phyloP scores from a whole-genome alignment of 2,329 filamentous ascomycete species.

The Alternaria sp. region DNA sequence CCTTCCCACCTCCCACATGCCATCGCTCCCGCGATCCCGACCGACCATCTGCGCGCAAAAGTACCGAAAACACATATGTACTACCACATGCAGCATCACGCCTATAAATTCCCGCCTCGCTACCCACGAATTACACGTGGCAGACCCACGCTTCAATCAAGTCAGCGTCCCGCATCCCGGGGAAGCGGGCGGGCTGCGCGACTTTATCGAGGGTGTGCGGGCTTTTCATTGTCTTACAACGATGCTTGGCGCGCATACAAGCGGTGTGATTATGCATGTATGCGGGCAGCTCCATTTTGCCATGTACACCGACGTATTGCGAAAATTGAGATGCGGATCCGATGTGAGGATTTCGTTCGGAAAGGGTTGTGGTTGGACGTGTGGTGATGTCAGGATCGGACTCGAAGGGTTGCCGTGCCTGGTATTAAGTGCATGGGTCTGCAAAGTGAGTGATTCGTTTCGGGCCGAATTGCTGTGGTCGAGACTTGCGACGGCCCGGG shows the following conservation, averaged over 20 bases:
- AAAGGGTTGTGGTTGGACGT: neutral
- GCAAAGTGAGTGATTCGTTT: neutral
- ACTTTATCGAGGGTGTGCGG: neutral
- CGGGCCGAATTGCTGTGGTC: neutral
- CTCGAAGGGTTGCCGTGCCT: neutral
- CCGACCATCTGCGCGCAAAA: neutral
- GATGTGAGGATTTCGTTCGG: neutral
- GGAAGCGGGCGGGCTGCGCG: conserved; percentile 22
- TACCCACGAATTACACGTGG: conserved; percentile 18
- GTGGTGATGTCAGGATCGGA: conserved; percentile 6
- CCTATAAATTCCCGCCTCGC: conserved; percentile 1
- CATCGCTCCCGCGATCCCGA: neutral
- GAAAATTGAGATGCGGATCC: neutral
- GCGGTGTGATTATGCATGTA: conserved; percentile 39
- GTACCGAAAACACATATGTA: neutral
- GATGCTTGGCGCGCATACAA: conserved; percentile 24
- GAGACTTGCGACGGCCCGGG: neutral
- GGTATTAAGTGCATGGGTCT: neutral
- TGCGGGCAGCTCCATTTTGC: conserved; percentile 21
- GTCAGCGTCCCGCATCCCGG: conserved; percentile 27
- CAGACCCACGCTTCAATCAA: conserved; percentile 14
- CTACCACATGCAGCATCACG: neutral
- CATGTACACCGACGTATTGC: neutral
- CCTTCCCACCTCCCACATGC: neutral
- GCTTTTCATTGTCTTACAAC: neutral